Evolutionary conservation across 2,329 filamentous ascomycete species (phyloP).

Genomic region (Pseudogymnoascus sp.): DNA sequence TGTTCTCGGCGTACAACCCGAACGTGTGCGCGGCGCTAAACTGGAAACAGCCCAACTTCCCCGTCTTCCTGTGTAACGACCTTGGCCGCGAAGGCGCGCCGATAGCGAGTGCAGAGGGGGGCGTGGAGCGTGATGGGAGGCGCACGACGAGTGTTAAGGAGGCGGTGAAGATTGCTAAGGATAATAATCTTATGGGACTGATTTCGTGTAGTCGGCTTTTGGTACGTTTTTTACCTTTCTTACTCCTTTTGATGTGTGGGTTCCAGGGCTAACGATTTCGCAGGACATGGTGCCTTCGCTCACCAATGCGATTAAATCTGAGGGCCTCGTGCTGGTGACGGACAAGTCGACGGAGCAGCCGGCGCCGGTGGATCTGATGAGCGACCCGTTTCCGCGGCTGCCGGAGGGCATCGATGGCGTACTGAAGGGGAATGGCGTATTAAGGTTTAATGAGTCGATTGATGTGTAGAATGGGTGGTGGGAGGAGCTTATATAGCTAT

Average conservation of each 20-base stretch:
- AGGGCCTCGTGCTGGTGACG: constrained; percentile 83
- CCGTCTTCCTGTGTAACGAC: constrained; percentile 91
- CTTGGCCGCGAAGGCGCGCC: constrained; percentile 55
- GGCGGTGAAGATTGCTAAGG: constrained; percentile 82
- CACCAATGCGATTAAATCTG: constrained; percentile 87
- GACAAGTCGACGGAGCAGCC: constrained; percentile 59
- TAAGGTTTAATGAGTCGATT: constrained; percentile 90
- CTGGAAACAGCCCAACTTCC: constrained; percentile 99
- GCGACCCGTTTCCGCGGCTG: constrained; percentile 49
- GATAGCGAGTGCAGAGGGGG: constrained; percentile 19
- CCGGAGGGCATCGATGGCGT: constrained; percentile 83
- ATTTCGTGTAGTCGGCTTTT: constrained; percentile 82
- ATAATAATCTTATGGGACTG: constrained; percentile 97
- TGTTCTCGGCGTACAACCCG: constrained; percentile 89
- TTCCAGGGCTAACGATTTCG: constrained; percentile 21
- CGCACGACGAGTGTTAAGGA: constrained; percentile 86
- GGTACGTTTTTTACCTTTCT: constrained; percentile 45
- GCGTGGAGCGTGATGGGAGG: constrained; percentile 48
- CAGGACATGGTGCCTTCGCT: constrained; percentile 90
- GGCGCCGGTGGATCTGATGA: constrained; percentile 30
- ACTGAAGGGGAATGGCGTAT: constrained; percentile 74
- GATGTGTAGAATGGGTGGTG: constrained; percentile 43
- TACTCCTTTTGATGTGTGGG: neutral
- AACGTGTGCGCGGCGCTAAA: constrained; percentile 89
- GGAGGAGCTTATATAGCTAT: neutral